These are phyloP conservation scores for Spinellus fusiger DNA, from an alignment of 192 early-diverging fungal genomes.

Conservation along the genomic window DNA sequence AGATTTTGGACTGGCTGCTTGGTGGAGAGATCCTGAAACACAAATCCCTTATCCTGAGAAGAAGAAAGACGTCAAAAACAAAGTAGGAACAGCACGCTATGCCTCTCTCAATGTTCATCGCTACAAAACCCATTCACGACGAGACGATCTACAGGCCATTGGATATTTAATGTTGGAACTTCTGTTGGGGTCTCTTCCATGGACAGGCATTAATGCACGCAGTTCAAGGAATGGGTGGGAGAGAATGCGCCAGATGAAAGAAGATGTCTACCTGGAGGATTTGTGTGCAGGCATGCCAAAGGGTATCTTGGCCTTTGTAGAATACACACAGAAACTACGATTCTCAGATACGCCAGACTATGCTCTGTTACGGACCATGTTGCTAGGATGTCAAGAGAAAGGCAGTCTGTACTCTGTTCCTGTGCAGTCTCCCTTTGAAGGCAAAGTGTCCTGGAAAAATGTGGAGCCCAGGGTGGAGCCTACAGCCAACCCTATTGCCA, in stretches of 20 bases:
- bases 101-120: conserved; percentile 80
- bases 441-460: background rate
- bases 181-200: conserved; percentile 66
- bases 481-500: too few species aligned
- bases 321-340: conserved; percentile 62
- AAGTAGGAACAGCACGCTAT: conserved; percentile 80
- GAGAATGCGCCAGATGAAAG: conserved; percentile 81
- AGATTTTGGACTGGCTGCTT: conserved; percentile 48
- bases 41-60: conserved; percentile 38
- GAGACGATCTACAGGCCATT: conserved; percentile 81
- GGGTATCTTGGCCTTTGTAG: conserved; percentile 66
- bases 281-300: conserved; percentile 70
- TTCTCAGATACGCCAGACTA: conserved; percentile 82
- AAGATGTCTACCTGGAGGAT: conserved; percentile 63
- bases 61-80: conserved; percentile 33
- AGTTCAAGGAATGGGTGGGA: conserved; percentile 83
- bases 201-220: conserved; percentile 80
- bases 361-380: conserved; percentile 50
- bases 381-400: conserved; percentile 9
- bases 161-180: conserved; percentile 83
- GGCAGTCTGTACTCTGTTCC: conserved; percentile 7
- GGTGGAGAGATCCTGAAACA: conserved; percentile 35
- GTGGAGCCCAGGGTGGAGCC: background rate
- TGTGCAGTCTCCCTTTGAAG: conserved; percentile 11
- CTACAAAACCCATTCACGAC: conserved; percentile 72